These are phyloP conservation scores for Coemansia nantahalensis DNA, from an alignment of 192 early-diverging fungal species.

Conservation along the genomic window DNA sequence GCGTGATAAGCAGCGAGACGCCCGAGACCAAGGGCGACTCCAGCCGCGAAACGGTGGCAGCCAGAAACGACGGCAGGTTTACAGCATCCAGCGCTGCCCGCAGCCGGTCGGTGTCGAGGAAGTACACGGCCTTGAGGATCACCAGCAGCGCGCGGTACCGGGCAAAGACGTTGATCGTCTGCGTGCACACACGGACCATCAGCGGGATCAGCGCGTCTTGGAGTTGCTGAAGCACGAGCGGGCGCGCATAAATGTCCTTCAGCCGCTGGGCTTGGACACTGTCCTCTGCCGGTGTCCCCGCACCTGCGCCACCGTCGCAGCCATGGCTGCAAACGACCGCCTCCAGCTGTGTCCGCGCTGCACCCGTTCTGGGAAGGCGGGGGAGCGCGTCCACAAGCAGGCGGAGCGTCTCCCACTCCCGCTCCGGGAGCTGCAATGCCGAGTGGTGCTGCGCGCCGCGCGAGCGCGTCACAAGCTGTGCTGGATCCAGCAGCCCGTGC, in stretches of 20 bases:
- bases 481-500: no score
- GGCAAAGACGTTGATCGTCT: slow-evolving; percentile 61
- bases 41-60: slow-evolving; percentile 10
- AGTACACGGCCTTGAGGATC: slow-evolving; percentile 57
- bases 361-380: slow-evolving; percentile 10
- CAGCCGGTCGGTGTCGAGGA: slow-evolving; percentile 47
- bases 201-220: slow-evolving; percentile 61
- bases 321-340: not conserved
- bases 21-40: slow-evolving; percentile 23
- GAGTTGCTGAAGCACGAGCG: slow-evolving; percentile 17
- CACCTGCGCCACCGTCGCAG: no score
- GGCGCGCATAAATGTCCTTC: slow-evolving; percentile 4
- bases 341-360: slow-evolving; percentile 1
- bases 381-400: slow-evolving; percentile 24
- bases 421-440: slow-evolving; percentile 15
- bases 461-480: no score
- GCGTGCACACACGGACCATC: slow-evolving; percentile 67
- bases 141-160: slow-evolving; percentile 66
- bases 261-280: not conserved
- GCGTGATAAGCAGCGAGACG: slow-evolving; percentile 45
- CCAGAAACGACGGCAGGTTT: slow-evolving; percentile 18
- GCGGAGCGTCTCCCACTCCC: slow-evolving; percentile 27
- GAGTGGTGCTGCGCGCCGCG: not conserved
- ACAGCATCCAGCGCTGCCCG: slow-evolving; percentile 46
- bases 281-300: not conserved